Base-by-base conservation (phyloP, 2,329 filamentous ascomycete species). In the Fusarium nurragi region DNA sequence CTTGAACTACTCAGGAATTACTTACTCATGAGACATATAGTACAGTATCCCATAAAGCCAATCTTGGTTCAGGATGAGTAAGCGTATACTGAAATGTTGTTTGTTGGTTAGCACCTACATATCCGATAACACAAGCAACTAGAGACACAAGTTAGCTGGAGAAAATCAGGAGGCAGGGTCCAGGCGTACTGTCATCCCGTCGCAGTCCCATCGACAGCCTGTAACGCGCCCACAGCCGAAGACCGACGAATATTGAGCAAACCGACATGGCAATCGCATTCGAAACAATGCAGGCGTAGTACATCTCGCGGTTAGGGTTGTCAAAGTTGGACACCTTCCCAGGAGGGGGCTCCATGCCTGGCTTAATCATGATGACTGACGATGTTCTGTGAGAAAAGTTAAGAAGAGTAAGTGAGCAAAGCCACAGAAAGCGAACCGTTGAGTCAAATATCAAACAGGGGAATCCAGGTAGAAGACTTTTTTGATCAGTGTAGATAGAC, bases 51-150 rank as follows among this genome's bases (percentile, higher is more conserved):
- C 61, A 65, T 65, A 2, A 65, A 62, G 0, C 61, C 61, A 2
- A 65, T 65, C 61, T 60, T 48, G 12, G 1, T 2, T 3, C 2
- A 22, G 3, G 2, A 3, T 34, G 11, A 52, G 14, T 18, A 13
- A 40, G 23, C 1, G 5, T 2, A 8, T 3, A 5, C n/a, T n/a
- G n/a, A n/a, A 2, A 5, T 40, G 4, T 8, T 2, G 2, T 6
- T 2, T 1, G 1, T 5, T 13, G 18, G 2, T 2, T 1, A 36
- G 1, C 0, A 46, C 60, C 6, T 30, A 64, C 61, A 5, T 65
- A 65, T 48, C 61, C 61, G 2, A 65, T 61, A 0, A 65, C 19
- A 13, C 61, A 65, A 14, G 61, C 61, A 16, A 65, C 61, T 65
- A 1, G 1, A n/a, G 16, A 7, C 7, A 0, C 0, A 26, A 0